Evolutionary conservation across 2,329 filamentous ascomycete genomes (phyloP).

Genomic region (Ilyonectria sp.): DNA sequence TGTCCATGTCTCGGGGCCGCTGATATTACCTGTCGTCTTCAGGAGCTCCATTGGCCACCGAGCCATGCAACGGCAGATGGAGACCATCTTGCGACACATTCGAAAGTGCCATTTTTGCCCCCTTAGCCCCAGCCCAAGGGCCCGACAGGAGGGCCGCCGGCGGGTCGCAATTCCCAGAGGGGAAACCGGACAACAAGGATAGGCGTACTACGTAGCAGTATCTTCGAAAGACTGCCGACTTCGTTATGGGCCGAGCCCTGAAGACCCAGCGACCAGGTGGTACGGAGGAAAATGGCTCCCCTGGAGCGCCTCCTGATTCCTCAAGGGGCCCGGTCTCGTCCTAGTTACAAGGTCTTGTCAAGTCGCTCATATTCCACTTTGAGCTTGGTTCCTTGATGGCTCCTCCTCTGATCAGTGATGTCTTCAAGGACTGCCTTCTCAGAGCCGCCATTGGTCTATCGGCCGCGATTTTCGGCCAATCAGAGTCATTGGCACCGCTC

Average conservation of each 20-base stretch:
- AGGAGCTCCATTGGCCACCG: constrained; percentile 39
- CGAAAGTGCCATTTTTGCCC: constrained; percentile 28
- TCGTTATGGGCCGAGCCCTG: constrained; percentile 39
- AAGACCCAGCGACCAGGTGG: constrained; percentile 29
- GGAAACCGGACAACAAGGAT: constrained; percentile 35
- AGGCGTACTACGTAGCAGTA: constrained; percentile 7
- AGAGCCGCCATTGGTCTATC: constrained; percentile 36
- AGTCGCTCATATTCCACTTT: constrained; percentile 47
- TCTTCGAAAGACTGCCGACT: constrained; percentile 28
- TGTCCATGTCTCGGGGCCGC: constrained; percentile 31
- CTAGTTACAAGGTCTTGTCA: constrained; percentile 34
- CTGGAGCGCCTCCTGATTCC: constrained; percentile 39
- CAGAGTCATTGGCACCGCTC: constrained; percentile 27
- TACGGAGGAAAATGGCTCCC: constrained; percentile 30
- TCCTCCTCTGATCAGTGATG: constrained; percentile 29
- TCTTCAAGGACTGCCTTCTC: constrained; percentile 36
- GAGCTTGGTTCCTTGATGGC: constrained; percentile 42
- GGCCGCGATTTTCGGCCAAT: constrained; percentile 41
- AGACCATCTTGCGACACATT: constrained; percentile 41
- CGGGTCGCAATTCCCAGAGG: constrained; percentile 28
- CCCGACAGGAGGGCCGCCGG: constrained; percentile 29
- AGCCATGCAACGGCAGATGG: constrained; percentile 42
- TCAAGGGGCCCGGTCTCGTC: constrained; percentile 22
- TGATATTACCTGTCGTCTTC: constrained; percentile 29
- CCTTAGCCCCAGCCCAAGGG: constrained; percentile 29